Conservation (phyloP, 805 yeast genomes). For the Jamesozyma gamospora region DNA sequence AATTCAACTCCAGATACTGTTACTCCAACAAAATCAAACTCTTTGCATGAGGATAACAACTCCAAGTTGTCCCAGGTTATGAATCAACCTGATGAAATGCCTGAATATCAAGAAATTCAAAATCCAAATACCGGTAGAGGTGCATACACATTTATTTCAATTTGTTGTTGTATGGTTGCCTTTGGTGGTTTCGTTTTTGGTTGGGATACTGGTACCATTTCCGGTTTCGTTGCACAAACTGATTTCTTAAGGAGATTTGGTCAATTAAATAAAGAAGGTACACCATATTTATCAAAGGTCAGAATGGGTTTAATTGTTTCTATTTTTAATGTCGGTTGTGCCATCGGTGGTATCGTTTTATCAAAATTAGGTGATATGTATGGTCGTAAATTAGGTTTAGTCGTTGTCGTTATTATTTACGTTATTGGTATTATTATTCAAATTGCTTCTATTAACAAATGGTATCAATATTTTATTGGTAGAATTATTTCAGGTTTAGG, state of each 20-base stretch:
- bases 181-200: conserved; percentile 3
- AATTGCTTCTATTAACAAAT: conserved; percentile 1
- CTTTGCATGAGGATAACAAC: conserved; percentile 6
- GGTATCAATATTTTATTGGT: conserved; percentile 2
- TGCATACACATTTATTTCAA: neutral
- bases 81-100: conserved; percentile 5
- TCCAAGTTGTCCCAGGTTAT: conserved; percentile 9
- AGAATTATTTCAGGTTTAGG: conserved; percentile 2
- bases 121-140: conserved; percentile 2
- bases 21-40: conserved; percentile 9
- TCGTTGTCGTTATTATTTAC: neutral
- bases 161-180: conserved; percentile 1
- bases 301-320: conserved; percentile 2
- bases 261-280: neutral
- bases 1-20: conserved; percentile 8
- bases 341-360: conserved; percentile 1
- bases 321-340: conserved; percentile 2
- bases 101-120: conserved; percentile 5
- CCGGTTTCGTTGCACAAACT: conserved; percentile 22
- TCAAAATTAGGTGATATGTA: conserved; percentile 1
- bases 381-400: conserved; percentile 1
- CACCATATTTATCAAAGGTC: neutral
- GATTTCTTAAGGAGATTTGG: conserved; percentile 2
- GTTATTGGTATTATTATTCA: conserved; percentile 1
- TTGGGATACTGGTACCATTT: conserved; percentile 3